Conservation (phyloP, 208 protist genomes). For the Trypanosoma vivax region DNA sequence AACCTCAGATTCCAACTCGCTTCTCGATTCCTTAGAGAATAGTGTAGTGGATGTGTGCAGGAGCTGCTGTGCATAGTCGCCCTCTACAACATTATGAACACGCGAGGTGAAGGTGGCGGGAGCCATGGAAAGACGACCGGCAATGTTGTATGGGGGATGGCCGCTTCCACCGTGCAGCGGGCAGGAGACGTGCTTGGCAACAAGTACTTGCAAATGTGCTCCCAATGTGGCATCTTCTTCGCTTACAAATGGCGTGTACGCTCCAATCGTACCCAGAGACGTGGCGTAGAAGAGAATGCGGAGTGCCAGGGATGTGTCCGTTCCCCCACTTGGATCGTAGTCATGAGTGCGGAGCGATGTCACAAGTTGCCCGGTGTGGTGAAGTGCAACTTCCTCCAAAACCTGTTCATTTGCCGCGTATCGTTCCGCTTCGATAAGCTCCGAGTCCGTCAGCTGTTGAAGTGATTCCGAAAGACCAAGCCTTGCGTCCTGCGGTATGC, state of each 20-base stretch:
- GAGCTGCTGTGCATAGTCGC: conserved; percentile 45
- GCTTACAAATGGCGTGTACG: conserved; percentile 54
- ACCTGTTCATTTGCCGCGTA: conserved; percentile 42
- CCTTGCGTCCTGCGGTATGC: conserved; percentile 40
- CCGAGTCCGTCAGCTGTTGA: conserved; percentile 37
- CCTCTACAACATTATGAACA: conserved; percentile 61
- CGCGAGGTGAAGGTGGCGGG: conserved; percentile 2
- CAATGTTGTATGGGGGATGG: conserved; percentile 9
- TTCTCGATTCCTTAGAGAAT: conserved; percentile 42
- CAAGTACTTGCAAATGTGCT: conserved; percentile 55
- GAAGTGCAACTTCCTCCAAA: conserved; percentile 58
- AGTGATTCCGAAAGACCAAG: conserved; percentile 56
- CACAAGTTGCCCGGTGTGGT: conserved; percentile 58
- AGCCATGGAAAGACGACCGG: conserved; percentile 13
- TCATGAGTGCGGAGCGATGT: conserved; percentile 43
- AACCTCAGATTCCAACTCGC: conserved; percentile 38
- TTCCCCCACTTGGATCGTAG: conserved; percentile 42
- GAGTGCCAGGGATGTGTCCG: conserved; percentile 27
- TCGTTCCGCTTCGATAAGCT: conserved; percentile 34
- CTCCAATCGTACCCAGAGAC: conserved; percentile 55
- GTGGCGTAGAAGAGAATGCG: conserved; percentile 68
- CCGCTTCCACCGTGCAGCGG: conserved; percentile 17
- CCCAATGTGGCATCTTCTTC: conserved; percentile 70
- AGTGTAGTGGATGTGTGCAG: conserved; percentile 24
- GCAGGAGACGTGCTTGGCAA: conserved; percentile 33